Evolutionary conservation across 768 basidiomycete genomes (phyloP).

Genomic region (Chlorophyllum brunneum): DNA sequence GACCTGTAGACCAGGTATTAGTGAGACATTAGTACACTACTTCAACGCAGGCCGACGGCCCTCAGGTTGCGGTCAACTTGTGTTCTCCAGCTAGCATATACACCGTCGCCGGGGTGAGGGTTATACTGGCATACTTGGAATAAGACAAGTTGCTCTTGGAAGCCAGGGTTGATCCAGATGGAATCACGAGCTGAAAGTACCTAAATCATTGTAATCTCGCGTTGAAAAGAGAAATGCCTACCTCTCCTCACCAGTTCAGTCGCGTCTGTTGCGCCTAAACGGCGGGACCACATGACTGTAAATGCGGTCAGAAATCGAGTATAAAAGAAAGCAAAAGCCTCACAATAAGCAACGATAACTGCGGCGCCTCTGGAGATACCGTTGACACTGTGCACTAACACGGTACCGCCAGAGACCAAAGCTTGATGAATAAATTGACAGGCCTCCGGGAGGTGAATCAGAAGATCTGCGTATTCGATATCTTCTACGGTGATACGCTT

Average conservation of each 20-base stretch:
- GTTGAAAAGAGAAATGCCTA: slow-evolving; percentile 22
- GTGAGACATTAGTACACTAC: background rate
- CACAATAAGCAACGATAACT: slow-evolving; percentile 76
- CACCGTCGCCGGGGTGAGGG: slow-evolving; percentile 55
- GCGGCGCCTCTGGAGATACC: slow-evolving; percentile 65
- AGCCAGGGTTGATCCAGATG: slow-evolving; percentile 77
- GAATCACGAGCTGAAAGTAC: slow-evolving; percentile 58
- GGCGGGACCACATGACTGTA: slow-evolving; percentile 65
- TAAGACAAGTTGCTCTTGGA: slow-evolving; percentile 73
- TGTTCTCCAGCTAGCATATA: slow-evolving; percentile 64
- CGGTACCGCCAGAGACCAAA: slow-evolving; percentile 50
- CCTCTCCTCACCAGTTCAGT: slow-evolving; percentile 59
- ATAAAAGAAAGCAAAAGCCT: slow-evolving; percentile 22
- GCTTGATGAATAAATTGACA: slow-evolving; percentile 67
- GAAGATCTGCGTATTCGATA: slow-evolving; percentile 64
- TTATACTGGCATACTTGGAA: slow-evolving; percentile 71
- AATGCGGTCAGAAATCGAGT: background rate
- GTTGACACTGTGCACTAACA: slow-evolving; percentile 66
- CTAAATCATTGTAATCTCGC: slow-evolving; percentile 4
- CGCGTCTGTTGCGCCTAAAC: slow-evolving; percentile 53
- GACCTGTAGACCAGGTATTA: background rate
- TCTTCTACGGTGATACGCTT: slow-evolving; percentile 70
- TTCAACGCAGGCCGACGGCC: slow-evolving; percentile 30
- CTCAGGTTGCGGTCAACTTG: slow-evolving; percentile 47
- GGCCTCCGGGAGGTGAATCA: slow-evolving; percentile 62